These are phyloP conservation scores for Orobanche coerulescens DNA, from an alignment of 257 asterid genomes.

Conservation along the genomic window DNA sequence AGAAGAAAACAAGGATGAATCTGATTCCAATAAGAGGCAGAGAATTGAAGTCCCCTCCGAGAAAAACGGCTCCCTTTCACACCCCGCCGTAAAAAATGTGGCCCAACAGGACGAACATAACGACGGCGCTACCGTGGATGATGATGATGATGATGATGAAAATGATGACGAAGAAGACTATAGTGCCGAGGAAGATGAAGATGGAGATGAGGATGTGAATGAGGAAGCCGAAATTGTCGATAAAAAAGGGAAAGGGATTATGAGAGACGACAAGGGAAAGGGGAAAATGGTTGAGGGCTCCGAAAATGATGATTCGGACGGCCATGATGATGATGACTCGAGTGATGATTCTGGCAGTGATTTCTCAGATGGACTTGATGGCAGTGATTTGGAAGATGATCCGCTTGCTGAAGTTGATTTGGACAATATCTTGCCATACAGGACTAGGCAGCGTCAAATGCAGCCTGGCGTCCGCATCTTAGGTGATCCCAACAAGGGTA, in stretches of 20 bases:
- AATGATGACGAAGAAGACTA: conserved; percentile 35
- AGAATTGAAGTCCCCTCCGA: conserved; percentile 25
- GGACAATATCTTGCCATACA: conserved; percentile 51
- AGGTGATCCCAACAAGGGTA: conserved; percentile 28
- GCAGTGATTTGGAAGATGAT: conserved; percentile 40
- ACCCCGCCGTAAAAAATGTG: conserved; percentile 7
- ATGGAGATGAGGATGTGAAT: conserved; percentile 18
- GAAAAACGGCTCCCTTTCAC: conserved; percentile 21
- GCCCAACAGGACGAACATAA: conserved; percentile 14
- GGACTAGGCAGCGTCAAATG: conserved; percentile 35
- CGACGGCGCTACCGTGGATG: conserved; percentile 12
- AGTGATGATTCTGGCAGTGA: conserved; percentile 42
- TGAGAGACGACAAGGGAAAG: conserved; percentile 34
- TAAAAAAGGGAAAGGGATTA: conserved; percentile 33
- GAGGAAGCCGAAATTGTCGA: conserved; percentile 27
- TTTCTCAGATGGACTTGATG: conserved; percentile 34
- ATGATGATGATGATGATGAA: conserved; percentile 25
- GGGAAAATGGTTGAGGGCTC: conserved; percentile 35
- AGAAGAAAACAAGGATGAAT: conserved; percentile 16
- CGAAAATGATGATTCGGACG: conserved; percentile 31
- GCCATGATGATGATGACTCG: conserved; percentile 18
- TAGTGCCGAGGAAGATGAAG: conserved; percentile 28
- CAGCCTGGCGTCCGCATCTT: conserved; percentile 28
- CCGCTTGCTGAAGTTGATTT: conserved; percentile 50
- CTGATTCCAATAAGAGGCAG: conserved; percentile 32